Evolutionary conservation across 1,139 yeast genomes (phyloP).

Genomic region (Tardiomyces digboiensis): DNA sequence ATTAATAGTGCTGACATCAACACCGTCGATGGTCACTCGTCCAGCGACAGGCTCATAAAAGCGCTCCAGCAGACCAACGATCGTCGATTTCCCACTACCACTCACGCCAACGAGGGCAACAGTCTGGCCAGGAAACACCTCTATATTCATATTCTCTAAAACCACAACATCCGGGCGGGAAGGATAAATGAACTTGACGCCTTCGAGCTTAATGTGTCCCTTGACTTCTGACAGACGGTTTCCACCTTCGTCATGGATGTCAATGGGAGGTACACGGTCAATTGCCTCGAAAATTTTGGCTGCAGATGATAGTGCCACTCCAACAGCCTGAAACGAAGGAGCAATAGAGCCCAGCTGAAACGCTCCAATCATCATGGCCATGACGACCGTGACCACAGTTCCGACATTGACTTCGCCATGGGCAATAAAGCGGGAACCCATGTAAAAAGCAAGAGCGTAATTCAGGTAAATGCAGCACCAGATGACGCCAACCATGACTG

Average conservation of each 20-base stretch:
- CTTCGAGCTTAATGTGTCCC: slow-evolving; percentile 49
- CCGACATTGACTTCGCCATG: slow-evolving; percentile 26
- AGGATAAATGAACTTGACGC: slow-evolving; percentile 77
- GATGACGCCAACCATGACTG: slow-evolving; percentile 28
- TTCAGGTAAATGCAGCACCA: slow-evolving; percentile 28
- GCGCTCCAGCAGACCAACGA: slow-evolving; percentile 63
- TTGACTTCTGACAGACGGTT: slow-evolving; percentile 26
- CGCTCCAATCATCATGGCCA: slow-evolving; percentile 34
- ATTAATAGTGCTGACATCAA: slow-evolving; percentile 52
- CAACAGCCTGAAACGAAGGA: slow-evolving; percentile 31
- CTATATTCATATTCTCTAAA: slow-evolving; percentile 53
- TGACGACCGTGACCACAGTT: slow-evolving; percentile 26
- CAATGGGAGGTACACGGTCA: slow-evolving; percentile 31
- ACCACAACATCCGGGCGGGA: slow-evolving; percentile 71
- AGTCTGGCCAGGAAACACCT: slow-evolving; percentile 60
- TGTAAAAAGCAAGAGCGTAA: slow-evolving; percentile 36
- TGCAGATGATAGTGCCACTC: slow-evolving; percentile 33
- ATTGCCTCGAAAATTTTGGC: slow-evolving; percentile 33
- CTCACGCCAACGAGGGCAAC: slow-evolving; percentile 89
- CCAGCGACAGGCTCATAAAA: slow-evolving; percentile 60
- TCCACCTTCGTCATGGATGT: slow-evolving; percentile 23
- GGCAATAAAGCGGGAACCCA: slow-evolving; percentile 32
- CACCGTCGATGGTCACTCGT: slow-evolving; percentile 54
- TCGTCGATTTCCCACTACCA: slow-evolving; percentile 87
- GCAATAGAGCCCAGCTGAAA: slow-evolving; percentile 33